phyloP scores from a whole-genome alignment of 176 grass and related monocot genomes.

The Bromus sterilis region DNA sequence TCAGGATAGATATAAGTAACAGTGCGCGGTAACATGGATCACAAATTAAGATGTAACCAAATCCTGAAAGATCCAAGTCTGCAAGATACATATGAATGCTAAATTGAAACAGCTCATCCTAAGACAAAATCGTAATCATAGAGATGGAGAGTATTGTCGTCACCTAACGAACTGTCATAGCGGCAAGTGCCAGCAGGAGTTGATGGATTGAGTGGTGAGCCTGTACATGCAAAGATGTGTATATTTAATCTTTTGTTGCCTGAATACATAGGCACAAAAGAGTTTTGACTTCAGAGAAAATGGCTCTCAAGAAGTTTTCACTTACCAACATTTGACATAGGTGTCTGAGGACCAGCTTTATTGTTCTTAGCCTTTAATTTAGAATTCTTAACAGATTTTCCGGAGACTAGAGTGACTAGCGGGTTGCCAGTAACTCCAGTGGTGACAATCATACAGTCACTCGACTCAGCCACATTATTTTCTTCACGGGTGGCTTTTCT shows the following conservation, averaged over 20 bases:
- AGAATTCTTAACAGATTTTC: conserved; percentile 54
- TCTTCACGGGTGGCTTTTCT: conserved; percentile 51
- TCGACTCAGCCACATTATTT: conserved; percentile 59
- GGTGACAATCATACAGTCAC: conserved; percentile 57
- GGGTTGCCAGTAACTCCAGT: conserved; percentile 39
- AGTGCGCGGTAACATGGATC: conserved; percentile 1
- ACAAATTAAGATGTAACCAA: background rate
- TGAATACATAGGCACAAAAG: background rate
- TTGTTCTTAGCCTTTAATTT: conserved; percentile 70
- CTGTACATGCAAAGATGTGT: conserved; percentile 17
- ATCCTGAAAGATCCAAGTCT: background rate
- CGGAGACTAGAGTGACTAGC: conserved; percentile 62
- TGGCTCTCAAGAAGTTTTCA: conserved; percentile 21
- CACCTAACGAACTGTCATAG: conserved; percentile 97
- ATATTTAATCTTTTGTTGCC: conserved; percentile 1
- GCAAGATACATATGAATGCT: background rate
- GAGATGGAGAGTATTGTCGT: conserved; percentile 4
- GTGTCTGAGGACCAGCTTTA: conserved; percentile 65
- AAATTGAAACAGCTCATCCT: background rate
- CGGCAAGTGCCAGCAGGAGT: conserved; percentile 76
- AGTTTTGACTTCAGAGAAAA: background rate
- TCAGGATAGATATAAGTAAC: conserved; percentile 24
- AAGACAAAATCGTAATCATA: background rate
- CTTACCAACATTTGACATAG: conserved; percentile 83
- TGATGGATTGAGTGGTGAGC: conserved; percentile 66